These are phyloP conservation scores for Xylaria polymorpha DNA, from an alignment of 2,329 filamentous ascomycete genomes.

Conservation along the genomic window DNA sequence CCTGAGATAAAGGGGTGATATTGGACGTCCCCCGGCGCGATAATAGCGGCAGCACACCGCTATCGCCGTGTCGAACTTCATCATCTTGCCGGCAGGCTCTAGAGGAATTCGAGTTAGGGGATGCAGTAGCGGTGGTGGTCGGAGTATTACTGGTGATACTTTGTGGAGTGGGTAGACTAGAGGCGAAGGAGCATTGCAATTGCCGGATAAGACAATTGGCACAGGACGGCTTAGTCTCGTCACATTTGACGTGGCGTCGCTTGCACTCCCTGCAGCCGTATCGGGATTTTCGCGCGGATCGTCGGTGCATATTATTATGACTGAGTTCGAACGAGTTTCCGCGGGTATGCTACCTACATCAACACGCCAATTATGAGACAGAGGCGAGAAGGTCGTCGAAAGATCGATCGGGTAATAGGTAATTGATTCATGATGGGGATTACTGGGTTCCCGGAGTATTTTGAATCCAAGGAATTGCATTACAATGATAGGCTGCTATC, in stretches of 20 bases:
- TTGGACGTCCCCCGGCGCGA: not conserved
- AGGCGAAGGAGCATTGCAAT: conserved; percentile 51
- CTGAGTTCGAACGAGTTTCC: not conserved
- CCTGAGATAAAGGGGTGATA: not conserved
- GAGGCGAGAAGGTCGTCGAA: not conserved
- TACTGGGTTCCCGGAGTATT: too few relatives aligned
- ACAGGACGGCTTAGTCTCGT: conserved; percentile 56
- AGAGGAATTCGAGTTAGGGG: not conserved
- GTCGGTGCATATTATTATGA: not conserved
- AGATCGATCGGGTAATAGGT: not conserved
- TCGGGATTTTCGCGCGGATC: conserved; percentile 39
- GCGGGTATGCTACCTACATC: not conserved
- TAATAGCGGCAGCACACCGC: not conserved
- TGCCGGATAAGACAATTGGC: conserved; percentile 55
- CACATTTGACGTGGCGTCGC: conserved; percentile 49
- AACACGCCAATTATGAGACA: not conserved
- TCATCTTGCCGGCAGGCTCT: not conserved
- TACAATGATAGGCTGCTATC: not conserved
- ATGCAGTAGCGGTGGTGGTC: not conserved
- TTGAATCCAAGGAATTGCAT: not conserved
- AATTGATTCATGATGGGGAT: not conserved
- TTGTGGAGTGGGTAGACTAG: conserved; percentile 22
- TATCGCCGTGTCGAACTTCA: conserved; percentile 5
- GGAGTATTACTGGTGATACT: not conserved
- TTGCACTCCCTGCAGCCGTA: conserved; percentile 43